A percentile compares a stretch with the other conserved stretches of the same genome.
Conservation (phyloP, 768 basidiomycete species). For the Neoboletus magnificus region DNA sequence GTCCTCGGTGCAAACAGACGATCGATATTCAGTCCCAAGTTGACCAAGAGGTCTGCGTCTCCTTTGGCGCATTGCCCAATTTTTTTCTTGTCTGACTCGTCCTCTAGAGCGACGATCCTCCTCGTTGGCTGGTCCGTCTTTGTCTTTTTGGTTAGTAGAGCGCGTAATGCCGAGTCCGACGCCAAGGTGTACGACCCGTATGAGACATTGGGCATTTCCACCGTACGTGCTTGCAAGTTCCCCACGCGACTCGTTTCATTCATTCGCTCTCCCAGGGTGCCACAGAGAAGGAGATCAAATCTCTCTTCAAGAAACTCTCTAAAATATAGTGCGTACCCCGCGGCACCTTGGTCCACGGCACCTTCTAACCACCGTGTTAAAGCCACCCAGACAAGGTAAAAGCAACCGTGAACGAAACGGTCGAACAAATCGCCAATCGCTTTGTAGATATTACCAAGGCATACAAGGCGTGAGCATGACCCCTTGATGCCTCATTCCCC, state of each 20-base stretch:
- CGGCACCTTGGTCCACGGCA: neutral
- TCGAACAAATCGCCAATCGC: constrained; percentile 78
- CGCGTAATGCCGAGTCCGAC: constrained; percentile 51
- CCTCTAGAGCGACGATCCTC: constrained; percentile 55
- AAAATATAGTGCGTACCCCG: constrained; percentile 62
- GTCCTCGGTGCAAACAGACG: constrained; percentile 42
- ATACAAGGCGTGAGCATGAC: constrained; percentile 76
- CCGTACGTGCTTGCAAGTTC: constrained; percentile 31
- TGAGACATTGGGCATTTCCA: constrained; percentile 78
- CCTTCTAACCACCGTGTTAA: neutral
- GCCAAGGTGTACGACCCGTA: constrained; percentile 89
- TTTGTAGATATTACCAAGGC: constrained; percentile 97
- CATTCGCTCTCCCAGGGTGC: constrained; percentile 42
- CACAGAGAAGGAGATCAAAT: constrained; percentile 90
- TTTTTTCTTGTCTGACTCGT: neutral
- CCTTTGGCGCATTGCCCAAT: neutral
- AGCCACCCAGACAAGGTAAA: constrained; percentile 98
- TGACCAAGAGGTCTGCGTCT: constrained; percentile 48
- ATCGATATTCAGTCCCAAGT: constrained; percentile 45
- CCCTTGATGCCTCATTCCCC: neutral
- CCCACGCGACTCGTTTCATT: neutral
- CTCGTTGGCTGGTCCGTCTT: constrained; percentile 73
- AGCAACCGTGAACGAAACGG: constrained; percentile 74
- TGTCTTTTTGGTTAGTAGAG: constrained; percentile 64
- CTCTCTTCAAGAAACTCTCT: constrained; percentile 90